Percentiles rank a stretch among this genome's conserved stretches.
Evolutionary conservation across 305 asterid species (phyloP).

Genomic region (Lippia alba): DNA sequence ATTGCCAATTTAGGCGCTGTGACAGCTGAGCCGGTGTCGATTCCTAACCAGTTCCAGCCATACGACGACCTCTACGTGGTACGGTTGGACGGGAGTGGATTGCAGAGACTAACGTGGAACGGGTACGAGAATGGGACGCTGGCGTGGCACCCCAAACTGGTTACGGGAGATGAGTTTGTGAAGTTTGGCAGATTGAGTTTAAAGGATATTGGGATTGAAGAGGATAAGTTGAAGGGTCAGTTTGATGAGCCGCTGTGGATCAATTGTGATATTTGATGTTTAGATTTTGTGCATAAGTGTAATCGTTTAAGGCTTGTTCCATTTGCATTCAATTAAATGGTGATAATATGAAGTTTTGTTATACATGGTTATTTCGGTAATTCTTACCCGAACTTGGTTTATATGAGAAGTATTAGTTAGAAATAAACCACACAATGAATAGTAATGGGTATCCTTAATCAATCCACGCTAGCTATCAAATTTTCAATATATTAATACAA

Average conservation of each 20-base stretch:
- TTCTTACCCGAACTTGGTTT: too few relatives aligned
- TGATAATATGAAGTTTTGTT: too few relatives aligned
- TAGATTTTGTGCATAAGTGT: too few relatives aligned
- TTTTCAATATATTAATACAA: too few relatives aligned
- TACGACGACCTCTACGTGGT: conserved; percentile 73
- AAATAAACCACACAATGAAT: too few relatives aligned
- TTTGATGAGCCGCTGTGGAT: conserved; percentile 82
- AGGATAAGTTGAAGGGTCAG: conserved; percentile 52
- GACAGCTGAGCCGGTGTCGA: conserved; percentile 76
- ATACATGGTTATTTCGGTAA: too few relatives aligned
- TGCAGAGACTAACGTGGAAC: conserved; percentile 73
- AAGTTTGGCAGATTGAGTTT: conserved; percentile 28
- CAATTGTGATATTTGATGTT: conserved; percentile 47
- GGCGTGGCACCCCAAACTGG: conserved; percentile 56
- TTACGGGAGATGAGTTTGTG: conserved; percentile 26
- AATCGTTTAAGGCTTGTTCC: too few relatives aligned
- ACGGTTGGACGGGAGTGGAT: conserved; percentile 73
- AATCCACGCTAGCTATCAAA: too few relatives aligned
- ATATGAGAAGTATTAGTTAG: too few relatives aligned
- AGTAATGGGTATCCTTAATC: too few relatives aligned
- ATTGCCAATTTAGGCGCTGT: conserved; percentile 73
- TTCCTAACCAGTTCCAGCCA: conserved; percentile 90
- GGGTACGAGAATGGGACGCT: conserved; percentile 87
- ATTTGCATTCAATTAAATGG: too few relatives aligned
- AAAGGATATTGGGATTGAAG: conserved; percentile 32